Evolutionary conservation across 352 stramenopile species (phyloP).

Genomic region (Phytopythium oedochilum): DNA sequence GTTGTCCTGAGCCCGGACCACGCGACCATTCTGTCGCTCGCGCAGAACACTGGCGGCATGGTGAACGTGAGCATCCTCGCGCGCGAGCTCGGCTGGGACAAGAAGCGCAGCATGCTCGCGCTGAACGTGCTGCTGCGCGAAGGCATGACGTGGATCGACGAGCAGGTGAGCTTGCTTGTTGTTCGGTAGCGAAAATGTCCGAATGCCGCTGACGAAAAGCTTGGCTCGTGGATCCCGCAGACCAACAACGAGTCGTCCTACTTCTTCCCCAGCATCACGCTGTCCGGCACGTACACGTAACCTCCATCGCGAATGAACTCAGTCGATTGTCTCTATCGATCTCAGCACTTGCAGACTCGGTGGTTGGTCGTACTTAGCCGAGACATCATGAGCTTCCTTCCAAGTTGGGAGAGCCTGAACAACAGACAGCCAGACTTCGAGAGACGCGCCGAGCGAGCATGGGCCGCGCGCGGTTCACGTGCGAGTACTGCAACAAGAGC

Average conservation of each 20-base stretch:
- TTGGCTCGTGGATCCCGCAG: constrained; percentile 17
- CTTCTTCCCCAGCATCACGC: constrained; percentile 85
- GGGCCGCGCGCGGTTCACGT: constrained; percentile 51
- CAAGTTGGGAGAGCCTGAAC: no score
- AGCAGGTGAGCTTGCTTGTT: constrained; percentile 46
- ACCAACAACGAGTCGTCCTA: constrained; percentile 61
- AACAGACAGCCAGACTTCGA: no score
- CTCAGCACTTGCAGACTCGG: no score
- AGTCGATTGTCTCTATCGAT: background rate
- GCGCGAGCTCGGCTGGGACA: constrained; percentile 83
- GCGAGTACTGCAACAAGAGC: constrained; percentile 78
- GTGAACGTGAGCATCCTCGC: constrained; percentile 85
- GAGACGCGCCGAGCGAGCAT: no score
- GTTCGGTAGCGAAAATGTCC: no score
- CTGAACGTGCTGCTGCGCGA: constrained; percentile 91
- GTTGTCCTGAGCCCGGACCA: constrained; percentile 95
- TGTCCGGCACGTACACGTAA: constrained; percentile 74
- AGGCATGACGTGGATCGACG: constrained; percentile 97
- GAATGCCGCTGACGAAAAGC: background rate
- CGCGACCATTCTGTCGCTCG: constrained; percentile 89
- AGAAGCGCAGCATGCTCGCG: constrained; percentile 89
- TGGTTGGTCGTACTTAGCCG: constrained; percentile 50
- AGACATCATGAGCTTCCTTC: no score
- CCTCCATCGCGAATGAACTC: background rate
- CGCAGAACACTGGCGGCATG: constrained; percentile 85